These are phyloP conservation scores for Epichloe festucae DNA, from an alignment of 2,329 filamentous ascomycete genomes.

Conservation along the genomic window DNA sequence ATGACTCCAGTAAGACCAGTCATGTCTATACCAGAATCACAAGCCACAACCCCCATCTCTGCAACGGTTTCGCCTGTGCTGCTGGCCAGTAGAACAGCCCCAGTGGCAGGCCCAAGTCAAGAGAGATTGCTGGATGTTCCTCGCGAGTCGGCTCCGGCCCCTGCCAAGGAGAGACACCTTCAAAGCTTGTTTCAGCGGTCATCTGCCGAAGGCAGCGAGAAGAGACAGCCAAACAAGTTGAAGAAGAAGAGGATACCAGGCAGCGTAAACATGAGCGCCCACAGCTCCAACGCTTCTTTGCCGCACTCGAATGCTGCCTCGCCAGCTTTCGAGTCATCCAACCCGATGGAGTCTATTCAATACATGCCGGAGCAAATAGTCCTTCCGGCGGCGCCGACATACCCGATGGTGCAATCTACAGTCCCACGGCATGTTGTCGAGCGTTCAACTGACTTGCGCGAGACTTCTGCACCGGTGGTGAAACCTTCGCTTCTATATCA, in stretches of 20 bases:
- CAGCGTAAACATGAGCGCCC: constrained; percentile 72
- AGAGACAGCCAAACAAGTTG: constrained; percentile 75
- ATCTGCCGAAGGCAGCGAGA: constrained; percentile 45
- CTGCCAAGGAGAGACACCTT: constrained; percentile 53
- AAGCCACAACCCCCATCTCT: constrained; percentile 14
- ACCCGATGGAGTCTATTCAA: constrained; percentile 30
- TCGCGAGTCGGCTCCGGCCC: constrained; percentile 38
- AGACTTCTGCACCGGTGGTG: constrained; percentile 1
- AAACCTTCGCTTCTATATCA: constrained; percentile 10
- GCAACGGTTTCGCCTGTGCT: constrained; percentile 14
- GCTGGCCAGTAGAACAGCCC: constrained; percentile 16
- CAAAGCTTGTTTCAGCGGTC: constrained; percentile 60
- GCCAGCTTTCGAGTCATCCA: constrained; percentile 30
- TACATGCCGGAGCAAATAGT: constrained; percentile 3
- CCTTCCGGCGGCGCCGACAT: neutral
- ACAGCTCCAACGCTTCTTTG: constrained; percentile 76
- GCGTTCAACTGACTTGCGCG: neutral
- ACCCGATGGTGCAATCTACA: neutral
- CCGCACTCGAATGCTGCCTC: constrained; percentile 31
- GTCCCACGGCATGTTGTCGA: neutral
- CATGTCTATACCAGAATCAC: constrained; percentile 11
- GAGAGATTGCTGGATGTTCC: constrained; percentile 32
- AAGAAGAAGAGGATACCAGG: constrained; percentile 73
- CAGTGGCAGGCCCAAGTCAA: constrained; percentile 32
- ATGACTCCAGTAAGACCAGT: constrained; percentile 21